Evolutionary conservation across 768 basidiomycete species (phyloP).

Genomic region (Crepidotus variabilis): DNA sequence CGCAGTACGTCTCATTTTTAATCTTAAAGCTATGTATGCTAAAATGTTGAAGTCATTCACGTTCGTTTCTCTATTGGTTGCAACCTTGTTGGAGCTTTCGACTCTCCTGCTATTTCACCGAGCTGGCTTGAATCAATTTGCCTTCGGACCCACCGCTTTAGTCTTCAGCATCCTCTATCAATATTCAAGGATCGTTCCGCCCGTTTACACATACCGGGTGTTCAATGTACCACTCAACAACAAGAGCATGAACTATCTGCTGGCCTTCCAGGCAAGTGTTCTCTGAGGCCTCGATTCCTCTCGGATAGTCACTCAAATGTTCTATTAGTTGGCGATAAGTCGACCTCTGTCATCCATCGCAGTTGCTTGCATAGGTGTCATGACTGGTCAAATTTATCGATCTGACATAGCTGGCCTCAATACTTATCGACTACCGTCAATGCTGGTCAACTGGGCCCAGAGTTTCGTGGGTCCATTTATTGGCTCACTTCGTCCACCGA

Average conservation of each 20-base stretch:
- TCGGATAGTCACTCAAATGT: background rate
- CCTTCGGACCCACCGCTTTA: constrained; percentile 72
- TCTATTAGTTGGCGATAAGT: constrained; percentile 59
- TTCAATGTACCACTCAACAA: constrained; percentile 73
- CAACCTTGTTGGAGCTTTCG: constrained; percentile 65
- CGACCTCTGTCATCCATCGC: constrained; percentile 64
- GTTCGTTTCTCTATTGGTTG: constrained; percentile 61
- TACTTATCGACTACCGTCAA: constrained; percentile 68
- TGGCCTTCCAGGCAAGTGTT: constrained; percentile 64
- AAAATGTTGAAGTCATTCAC: constrained; percentile 62
- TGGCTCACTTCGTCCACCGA: constrained; percentile 58
- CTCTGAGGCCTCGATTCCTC: background rate
- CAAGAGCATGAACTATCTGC: constrained; percentile 69
- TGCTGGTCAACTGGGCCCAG: constrained; percentile 50
- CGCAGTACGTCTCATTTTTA: constrained; percentile 50
- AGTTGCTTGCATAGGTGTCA: constrained; percentile 59
- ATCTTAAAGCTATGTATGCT: constrained; percentile 5
- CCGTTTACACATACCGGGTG: constrained; percentile 70
- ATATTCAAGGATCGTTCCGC: constrained; percentile 73
- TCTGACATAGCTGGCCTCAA: constrained; percentile 80
- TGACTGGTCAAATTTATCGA: constrained; percentile 76
- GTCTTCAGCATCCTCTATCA: constrained; percentile 84
- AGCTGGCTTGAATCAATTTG: constrained; percentile 67
- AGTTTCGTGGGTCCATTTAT: constrained; percentile 63
- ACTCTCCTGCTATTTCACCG: constrained; percentile 63